These are phyloP conservation scores for Talaromyces proteolyticus DNA, from an alignment of 495 filamentous ascomycete species.

Conservation along the genomic window DNA sequence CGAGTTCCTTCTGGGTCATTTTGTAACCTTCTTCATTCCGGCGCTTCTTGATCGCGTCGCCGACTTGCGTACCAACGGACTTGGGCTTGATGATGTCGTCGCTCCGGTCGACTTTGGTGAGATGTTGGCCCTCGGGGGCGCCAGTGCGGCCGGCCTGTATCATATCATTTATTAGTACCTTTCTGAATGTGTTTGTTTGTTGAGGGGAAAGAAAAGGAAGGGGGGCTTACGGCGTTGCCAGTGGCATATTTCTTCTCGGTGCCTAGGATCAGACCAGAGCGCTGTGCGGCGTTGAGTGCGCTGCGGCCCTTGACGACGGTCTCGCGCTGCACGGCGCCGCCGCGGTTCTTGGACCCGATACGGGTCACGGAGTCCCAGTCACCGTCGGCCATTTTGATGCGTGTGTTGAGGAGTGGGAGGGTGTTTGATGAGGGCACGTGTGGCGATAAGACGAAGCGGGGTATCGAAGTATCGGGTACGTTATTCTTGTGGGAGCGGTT, in stretches of 20 bases:
- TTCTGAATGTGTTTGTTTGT: background rate
- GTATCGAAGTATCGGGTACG: background rate
- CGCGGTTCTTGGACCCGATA: slow-evolving; percentile 79
- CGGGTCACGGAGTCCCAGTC: slow-evolving; percentile 89
- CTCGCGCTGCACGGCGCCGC: slow-evolving; percentile 62
- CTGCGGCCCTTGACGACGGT: slow-evolving; percentile 81
- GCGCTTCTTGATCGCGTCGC: slow-evolving; percentile 70
- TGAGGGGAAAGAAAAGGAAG: background rate
- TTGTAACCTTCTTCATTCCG: slow-evolving; percentile 68
- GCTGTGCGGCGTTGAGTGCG: slow-evolving; percentile 85
- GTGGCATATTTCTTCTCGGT: slow-evolving; percentile 91
- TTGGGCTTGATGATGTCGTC: slow-evolving; percentile 98
- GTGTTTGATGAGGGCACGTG: background rate
- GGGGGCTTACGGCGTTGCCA: slow-evolving; percentile 68
- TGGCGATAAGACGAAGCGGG: background rate
- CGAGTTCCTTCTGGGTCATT: slow-evolving; percentile 96
- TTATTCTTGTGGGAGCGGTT: background rate
- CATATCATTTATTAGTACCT: slow-evolving; percentile 1
- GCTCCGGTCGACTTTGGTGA: slow-evolving; percentile 96
- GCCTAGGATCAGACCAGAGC: slow-evolving; percentile 65
- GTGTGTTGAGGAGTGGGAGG: background rate
- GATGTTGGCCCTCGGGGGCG: slow-evolving; percentile 79
- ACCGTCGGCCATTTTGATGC: slow-evolving; percentile 19
- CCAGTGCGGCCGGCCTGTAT: slow-evolving; percentile 49
- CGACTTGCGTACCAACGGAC: slow-evolving; percentile 75